phyloP scores from a whole-genome alignment of 2,329 filamentous ascomycete species.

The Alternaria incomplexa region DNA sequence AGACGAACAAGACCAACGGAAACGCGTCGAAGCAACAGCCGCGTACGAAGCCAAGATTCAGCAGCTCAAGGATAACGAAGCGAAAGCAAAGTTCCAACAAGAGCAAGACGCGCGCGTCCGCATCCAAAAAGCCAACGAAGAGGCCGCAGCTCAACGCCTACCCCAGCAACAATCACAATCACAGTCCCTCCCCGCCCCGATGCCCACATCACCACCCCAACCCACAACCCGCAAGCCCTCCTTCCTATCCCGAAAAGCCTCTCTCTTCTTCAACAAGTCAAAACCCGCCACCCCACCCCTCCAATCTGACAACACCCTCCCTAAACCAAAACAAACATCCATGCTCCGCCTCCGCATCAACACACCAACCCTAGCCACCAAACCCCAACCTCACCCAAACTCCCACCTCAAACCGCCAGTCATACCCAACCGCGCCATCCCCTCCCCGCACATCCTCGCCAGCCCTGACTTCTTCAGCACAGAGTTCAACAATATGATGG shows the following conservation, averaged over 20 bases:
- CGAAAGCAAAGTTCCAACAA: not conserved
- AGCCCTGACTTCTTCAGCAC: constrained; percentile 8
- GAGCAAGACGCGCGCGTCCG: constrained; percentile 1
- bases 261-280: constrained; percentile 11
- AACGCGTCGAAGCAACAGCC: constrained; percentile 8
- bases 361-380: constrained; percentile 3
- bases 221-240: not conserved
- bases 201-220: constrained; percentile 3
- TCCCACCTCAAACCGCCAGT: not conserved
- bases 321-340: constrained; percentile 16
- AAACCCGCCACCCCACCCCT: not conserved
- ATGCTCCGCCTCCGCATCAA: constrained; percentile 22
- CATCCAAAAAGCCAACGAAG: not conserved
- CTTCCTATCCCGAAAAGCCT: constrained; percentile 16
- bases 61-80: constrained; percentile 12
- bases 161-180: not conserved
- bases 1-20: constrained; percentile 6
- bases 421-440: not conserved
- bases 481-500: not conserved
- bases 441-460: not conserved
- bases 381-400: not conserved
- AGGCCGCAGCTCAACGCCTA: not conserved
- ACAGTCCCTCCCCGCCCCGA: not conserved
- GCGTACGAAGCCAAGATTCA: constrained; percentile 11
- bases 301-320: not conserved